Conservation (phyloP, 2,329 filamentous ascomycete species). For the Juglanconis sp. region DNA sequence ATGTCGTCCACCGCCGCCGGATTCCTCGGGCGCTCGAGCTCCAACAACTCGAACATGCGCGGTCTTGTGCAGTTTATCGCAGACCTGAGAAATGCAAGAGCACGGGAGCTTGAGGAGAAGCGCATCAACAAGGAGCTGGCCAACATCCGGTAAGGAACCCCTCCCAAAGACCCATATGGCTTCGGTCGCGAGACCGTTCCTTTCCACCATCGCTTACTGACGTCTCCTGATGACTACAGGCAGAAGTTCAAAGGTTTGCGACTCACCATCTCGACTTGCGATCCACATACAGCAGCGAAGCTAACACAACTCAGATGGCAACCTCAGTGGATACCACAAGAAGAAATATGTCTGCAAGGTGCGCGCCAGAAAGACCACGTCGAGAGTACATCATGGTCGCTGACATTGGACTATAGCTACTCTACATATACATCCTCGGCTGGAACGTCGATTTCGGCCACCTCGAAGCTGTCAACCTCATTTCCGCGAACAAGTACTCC, state of each 20-base stretch:
- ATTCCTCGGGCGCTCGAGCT: slow-evolving; percentile 65
- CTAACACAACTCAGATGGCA: slow-evolving; percentile 62
- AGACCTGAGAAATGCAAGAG: slow-evolving; percentile 89
- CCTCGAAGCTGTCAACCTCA: slow-evolving; percentile 95
- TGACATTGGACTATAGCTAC: slow-evolving; percentile 51
- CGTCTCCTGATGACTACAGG: slow-evolving; percentile 34
- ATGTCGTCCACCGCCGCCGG: slow-evolving; percentile 58
- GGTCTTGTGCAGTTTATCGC: slow-evolving; percentile 98
- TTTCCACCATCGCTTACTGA: slow-evolving; percentile 8
- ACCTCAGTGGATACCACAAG: slow-evolving; percentile 93
- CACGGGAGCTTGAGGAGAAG: slow-evolving; percentile 95
- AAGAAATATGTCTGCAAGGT: slow-evolving; percentile 99
- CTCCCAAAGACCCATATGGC: not conserved
- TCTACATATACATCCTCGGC: slow-evolving; percentile 98
- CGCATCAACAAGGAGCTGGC: slow-evolving; percentile 99
- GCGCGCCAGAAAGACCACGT: slow-evolving; percentile 23
- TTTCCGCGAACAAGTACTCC: slow-evolving; percentile 94
- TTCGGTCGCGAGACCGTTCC: not conserved
- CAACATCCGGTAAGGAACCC: slow-evolving; percentile 71
- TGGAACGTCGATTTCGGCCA: slow-evolving; percentile 99
- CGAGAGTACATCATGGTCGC: not conserved
- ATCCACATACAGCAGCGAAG: not conserved
- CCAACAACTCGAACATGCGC: slow-evolving; percentile 66
- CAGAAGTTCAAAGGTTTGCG: slow-evolving; percentile 86
- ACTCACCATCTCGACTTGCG: not conserved